Conservation (phyloP, 306 rosid genomes). For the Mucuna pruriens region DNA sequence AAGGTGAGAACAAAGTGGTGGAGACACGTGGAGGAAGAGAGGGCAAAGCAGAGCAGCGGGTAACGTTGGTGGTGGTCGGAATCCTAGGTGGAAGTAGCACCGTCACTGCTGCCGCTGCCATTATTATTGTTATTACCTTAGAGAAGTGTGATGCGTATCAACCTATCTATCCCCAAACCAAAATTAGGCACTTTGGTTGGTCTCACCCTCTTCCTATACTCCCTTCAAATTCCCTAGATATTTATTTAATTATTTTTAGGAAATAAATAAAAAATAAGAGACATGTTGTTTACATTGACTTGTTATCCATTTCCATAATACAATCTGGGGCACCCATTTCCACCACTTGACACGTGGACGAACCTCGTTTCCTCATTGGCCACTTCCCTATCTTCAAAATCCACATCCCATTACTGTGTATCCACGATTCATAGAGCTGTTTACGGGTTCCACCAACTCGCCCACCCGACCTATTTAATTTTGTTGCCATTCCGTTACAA, state of each 20-base stretch:
- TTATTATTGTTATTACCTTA: slow-evolving; percentile 47
- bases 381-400: slow-evolving; percentile 65
- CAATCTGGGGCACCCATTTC: slow-evolving; percentile 28
- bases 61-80: slow-evolving; percentile 44
- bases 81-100: slow-evolving; percentile 56
- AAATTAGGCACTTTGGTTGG: neutral
- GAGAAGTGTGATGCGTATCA: slow-evolving; percentile 4
- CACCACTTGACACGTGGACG: slow-evolving; percentile 60
- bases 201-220: neutral
- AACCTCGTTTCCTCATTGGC: slow-evolving; percentile 54
- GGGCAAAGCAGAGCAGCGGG: slow-evolving; percentile 73
- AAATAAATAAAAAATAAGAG: neutral
- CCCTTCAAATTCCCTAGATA: neutral
- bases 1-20: slow-evolving; percentile 51
- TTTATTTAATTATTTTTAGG: neutral
- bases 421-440: no score
- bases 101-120: slow-evolving; percentile 68
- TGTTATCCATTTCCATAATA: slow-evolving; percentile 47
- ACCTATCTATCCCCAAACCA: slow-evolving; percentile 19
- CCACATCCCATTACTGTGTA: slow-evolving; percentile 8
- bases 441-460: no score
- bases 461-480: no score
- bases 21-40: slow-evolving; percentile 77
- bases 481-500: no score
- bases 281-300: neutral